Conservation (phyloP, 805 yeast genomes). For the Maudiozyma saulgeensis region DNA sequence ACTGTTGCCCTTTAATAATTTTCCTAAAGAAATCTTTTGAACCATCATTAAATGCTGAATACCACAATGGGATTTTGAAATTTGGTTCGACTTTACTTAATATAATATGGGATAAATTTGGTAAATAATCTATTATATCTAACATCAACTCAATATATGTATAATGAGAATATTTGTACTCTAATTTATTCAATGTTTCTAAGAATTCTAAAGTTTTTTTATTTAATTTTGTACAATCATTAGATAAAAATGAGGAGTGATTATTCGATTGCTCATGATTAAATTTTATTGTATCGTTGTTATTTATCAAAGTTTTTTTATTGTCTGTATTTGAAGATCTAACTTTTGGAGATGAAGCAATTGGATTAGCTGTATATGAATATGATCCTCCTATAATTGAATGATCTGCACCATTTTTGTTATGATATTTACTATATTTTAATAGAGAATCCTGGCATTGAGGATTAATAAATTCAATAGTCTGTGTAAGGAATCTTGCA, state of each 20-base stretch:
- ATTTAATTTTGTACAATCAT: neutral
- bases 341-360: neutral
- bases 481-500: slow-evolving; percentile 19
- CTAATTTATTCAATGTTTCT: slow-evolving; percentile 12
- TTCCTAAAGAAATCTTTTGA: slow-evolving; percentile 27
- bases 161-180: slow-evolving; percentile 15
- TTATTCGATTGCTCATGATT: too few species aligned
- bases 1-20: slow-evolving; percentile 26
- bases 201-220: neutral
- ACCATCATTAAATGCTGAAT: slow-evolving; percentile 27
- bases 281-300: neutral
- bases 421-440: slow-evolving; percentile 25
- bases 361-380: slow-evolving; percentile 9
- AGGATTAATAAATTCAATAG: slow-evolving; percentile 25
- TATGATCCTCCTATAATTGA: slow-evolving; percentile 22
- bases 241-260: neutral
- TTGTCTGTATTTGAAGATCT: neutral
- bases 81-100: slow-evolving; percentile 42
- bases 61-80: slow-evolving; percentile 43
- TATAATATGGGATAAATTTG: slow-evolving; percentile 35
- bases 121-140: slow-evolving; percentile 39
- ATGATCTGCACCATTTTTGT: slow-evolving; percentile 6
- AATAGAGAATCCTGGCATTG: slow-evolving; percentile 27
- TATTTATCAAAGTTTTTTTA: neutral
- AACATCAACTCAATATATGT: slow-evolving; percentile 32